Base-by-base conservation (phyloP, 345 rosid genomes). In the Euphorbia tirucalli region DNA sequence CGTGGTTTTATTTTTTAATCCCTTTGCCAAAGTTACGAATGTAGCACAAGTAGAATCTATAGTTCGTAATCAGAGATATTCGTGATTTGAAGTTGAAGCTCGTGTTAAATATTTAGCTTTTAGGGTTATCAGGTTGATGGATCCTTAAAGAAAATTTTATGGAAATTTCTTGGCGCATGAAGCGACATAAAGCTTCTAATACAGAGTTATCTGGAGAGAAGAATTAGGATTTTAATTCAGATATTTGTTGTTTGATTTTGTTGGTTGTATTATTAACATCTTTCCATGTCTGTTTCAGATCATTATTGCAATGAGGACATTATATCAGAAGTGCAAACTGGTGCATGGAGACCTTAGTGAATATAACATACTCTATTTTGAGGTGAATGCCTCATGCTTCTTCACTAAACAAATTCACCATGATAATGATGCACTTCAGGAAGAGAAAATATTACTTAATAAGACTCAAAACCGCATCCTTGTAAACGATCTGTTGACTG, bases 331-430 rank as follows among this genome's bases (percentile, higher is more conserved):
- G 78, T 95, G 99, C 87, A 95, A 89, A 83, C 78, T 95, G 76
- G 99, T 95, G 56, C 99, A 95, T 71, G 99, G 93, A 37, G 99
- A 95, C 80, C 93, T 95, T 68, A 95, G 99, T 78, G 99, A 95
- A 79, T 95, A 95, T 77, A 95, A 95, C 83, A 90, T 95, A 70
- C 91, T 95, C 27, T 89, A 89, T 65, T 92, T 75, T 65, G 99
- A 95, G 97, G 99, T 95, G 79, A 62, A 66, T 44, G 1, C 31
- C 50, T 74, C 7, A 55, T 77, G 30, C 28, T 65, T 70, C 71
- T 22, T 58, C 66, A 3, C 41, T 22, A 19, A 65, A 30, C 30
- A n/a, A n/a, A n/a, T n/a, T n/a, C n/a, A n/a, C n/a, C n/a, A n/a
- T n/a, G n/a, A n/a, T n/a, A 16, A 32, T 15, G 39, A 44, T 57